Evolutionary conservation across 345 rosid species (phyloP).

Genomic region (Aethionema arabicum): DNA sequence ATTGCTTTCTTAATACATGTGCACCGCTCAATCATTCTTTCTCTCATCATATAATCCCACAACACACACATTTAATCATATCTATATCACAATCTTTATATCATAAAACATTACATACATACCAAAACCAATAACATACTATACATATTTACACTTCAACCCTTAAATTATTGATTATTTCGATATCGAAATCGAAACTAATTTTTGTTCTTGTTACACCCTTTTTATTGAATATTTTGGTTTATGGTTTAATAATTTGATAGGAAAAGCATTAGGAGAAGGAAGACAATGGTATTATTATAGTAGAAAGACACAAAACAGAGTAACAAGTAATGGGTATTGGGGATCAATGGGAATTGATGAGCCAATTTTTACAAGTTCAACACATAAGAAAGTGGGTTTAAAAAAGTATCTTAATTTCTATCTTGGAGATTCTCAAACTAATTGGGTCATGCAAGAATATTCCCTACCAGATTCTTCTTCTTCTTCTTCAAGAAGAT

Average conservation of each 20-base stretch:
- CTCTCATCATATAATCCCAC: conserved; percentile 6
- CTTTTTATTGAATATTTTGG: neutral
- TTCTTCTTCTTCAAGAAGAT: conserved; percentile 31
- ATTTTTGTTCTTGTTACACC: neutral
- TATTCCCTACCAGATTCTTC: conserved; percentile 53
- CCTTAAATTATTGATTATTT: neutral
- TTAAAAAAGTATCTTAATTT: conserved; percentile 59
- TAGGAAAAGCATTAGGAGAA: conserved; percentile 85
- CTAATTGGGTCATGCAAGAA: conserved; percentile 88
- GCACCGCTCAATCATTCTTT: conserved; percentile 35
- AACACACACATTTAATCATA: conserved; percentile 29
- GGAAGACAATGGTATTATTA: conserved; percentile 90
- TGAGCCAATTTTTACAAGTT: conserved; percentile 51
- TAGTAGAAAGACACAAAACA: conserved; percentile 62
- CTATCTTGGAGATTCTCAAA: conserved; percentile 59
- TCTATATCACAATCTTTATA: conserved; percentile 4
- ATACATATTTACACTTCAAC: neutral
- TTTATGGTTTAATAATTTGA: neutral
- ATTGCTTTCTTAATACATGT: conserved; percentile 36
- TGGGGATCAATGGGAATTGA: conserved; percentile 78
- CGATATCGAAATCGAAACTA: neutral
- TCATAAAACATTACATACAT: conserved; percentile 18
- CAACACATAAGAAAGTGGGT: conserved; percentile 55
- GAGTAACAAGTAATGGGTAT: conserved; percentile 65
- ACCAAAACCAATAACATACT: neutral